Evolutionary conservation across 352 stramenopile genomes (phyloP).

Genomic region (Globisporangium orthogonon): DNA sequence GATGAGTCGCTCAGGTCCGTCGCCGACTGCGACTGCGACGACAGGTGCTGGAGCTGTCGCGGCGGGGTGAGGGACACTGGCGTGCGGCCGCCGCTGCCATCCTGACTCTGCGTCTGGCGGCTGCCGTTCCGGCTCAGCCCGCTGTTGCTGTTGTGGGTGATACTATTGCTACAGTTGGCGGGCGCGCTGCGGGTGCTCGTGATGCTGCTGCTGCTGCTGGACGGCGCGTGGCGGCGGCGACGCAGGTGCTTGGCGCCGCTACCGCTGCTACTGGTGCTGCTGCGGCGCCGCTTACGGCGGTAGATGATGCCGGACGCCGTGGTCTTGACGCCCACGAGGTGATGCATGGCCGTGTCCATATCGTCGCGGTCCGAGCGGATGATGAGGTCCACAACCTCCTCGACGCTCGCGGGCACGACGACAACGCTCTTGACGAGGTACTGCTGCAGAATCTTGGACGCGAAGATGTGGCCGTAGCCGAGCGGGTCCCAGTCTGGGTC

Average conservation of each 20-base stretch:
- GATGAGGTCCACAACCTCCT: slow-evolving; percentile 65
- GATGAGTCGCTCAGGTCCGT: slow-evolving; percentile 28
- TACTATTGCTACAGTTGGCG: slow-evolving; percentile 11
- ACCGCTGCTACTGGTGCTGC: not conserved
- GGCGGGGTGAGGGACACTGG: not conserved
- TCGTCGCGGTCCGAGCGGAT: slow-evolving; percentile 53
- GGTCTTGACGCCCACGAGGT: slow-evolving; percentile 61
- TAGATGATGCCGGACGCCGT: slow-evolving; percentile 48
- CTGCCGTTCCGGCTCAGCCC: slow-evolving; percentile 13
- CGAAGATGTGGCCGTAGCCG: slow-evolving; percentile 28
- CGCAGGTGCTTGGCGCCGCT: not conserved
- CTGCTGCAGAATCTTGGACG: slow-evolving; percentile 60
- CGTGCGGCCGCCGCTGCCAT: not conserved
- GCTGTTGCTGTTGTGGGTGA: not conserved
- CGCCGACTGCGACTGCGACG: not conserved
- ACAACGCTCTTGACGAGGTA: slow-evolving; percentile 69
- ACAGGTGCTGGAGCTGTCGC: not conserved
- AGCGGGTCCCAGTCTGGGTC: slow-evolving; percentile 27
- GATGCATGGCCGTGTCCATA: slow-evolving; percentile 65
- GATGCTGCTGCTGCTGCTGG: slow-evolving; percentile 12
- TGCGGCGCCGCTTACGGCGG: slow-evolving; percentile 22
- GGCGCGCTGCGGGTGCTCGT: slow-evolving; percentile 4
- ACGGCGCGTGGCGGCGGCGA: not conserved
- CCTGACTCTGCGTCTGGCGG: slow-evolving; percentile 2
- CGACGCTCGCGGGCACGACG: slow-evolving; percentile 47